Conservation (phyloP, 2,329 filamentous ascomycete species). For the Atkinsonella hypoxylon region DNA sequence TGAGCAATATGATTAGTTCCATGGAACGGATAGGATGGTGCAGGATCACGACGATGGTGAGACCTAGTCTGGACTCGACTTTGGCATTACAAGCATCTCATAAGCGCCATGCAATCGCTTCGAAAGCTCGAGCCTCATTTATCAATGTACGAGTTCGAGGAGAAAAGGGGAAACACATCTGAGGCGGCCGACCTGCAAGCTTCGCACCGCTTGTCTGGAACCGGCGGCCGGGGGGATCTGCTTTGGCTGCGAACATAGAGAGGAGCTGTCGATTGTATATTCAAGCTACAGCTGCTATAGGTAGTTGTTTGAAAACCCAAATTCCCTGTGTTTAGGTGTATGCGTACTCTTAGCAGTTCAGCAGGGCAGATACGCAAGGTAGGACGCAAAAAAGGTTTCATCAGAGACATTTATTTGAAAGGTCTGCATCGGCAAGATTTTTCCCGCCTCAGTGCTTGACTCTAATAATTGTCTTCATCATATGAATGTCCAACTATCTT, state of each 20-base stretch:
- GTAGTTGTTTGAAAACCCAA: no score
- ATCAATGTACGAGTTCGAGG: neutral
- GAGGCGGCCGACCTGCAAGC: neutral
- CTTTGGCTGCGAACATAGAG: no score
- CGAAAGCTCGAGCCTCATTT: neutral
- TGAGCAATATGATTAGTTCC: neutral
- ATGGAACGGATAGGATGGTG: neutral
- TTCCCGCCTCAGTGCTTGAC: slow-evolving; percentile 84
- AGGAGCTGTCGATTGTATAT: no score
- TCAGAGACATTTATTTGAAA: slow-evolving; percentile 20
- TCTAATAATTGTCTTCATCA: slow-evolving; percentile 92
- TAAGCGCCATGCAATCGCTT: neutral
- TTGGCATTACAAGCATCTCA: neutral
- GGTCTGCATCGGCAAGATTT: slow-evolving; percentile 20
- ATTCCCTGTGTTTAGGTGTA: no score
- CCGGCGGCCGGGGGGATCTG: no score
- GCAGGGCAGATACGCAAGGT: no score
- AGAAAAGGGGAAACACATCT: neutral
- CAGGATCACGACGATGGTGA: neutral
- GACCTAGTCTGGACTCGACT: neutral
- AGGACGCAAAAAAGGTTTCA: neutral
- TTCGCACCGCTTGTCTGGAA: neutral
- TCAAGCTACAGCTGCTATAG: no score
- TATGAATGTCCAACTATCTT: slow-evolving; percentile 45
- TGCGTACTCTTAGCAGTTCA: no score